Percentiles rank a stretch among this genome's conserved stretches.
Evolutionary conservation across 2,329 filamentous ascomycete genomes (phyloP).

Genomic region (Cladophialophora bantiana): DNA sequence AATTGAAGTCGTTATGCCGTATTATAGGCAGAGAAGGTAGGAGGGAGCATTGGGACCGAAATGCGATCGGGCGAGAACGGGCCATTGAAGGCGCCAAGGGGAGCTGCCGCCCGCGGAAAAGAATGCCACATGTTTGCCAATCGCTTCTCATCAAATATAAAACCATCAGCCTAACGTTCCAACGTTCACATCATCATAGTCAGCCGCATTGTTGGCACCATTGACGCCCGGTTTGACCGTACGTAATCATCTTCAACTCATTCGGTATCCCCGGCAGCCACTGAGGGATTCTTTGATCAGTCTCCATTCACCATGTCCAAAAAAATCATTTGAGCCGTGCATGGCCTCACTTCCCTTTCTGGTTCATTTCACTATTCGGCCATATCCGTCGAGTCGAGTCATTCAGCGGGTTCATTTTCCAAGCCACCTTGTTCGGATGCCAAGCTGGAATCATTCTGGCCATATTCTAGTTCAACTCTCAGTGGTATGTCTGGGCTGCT

Average conservation of each 20-base stretch:
- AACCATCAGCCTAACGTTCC: neutral
- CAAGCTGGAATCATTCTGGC: neutral
- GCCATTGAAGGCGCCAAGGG: neutral
- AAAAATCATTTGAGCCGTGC: neutral
- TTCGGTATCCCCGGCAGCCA: neutral
- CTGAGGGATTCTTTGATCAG: neutral
- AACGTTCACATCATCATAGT: neutral
- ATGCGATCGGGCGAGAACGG: neutral
- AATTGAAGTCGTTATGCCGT: too few relatives aligned
- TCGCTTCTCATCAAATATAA: neutral
- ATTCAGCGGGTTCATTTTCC: neutral
- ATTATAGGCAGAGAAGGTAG: too few relatives aligned
- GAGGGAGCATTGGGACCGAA: too few relatives aligned
- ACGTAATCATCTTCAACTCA: too few relatives aligned
- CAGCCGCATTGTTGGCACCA: constrained; percentile 3
- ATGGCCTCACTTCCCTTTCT: neutral
- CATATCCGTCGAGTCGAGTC: neutral
- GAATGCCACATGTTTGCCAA: neutral
- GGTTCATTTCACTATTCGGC: neutral
- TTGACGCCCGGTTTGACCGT: neutral
- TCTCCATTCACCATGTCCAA: neutral
- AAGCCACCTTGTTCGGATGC: neutral
- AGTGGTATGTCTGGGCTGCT: neutral
- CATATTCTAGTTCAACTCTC: neutral
- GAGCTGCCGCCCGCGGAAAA: neutral